These are phyloP conservation scores for Aspergillus novofumigatus DNA, from an alignment of 2,329 filamentous ascomycete species.

Conservation along the genomic window DNA sequence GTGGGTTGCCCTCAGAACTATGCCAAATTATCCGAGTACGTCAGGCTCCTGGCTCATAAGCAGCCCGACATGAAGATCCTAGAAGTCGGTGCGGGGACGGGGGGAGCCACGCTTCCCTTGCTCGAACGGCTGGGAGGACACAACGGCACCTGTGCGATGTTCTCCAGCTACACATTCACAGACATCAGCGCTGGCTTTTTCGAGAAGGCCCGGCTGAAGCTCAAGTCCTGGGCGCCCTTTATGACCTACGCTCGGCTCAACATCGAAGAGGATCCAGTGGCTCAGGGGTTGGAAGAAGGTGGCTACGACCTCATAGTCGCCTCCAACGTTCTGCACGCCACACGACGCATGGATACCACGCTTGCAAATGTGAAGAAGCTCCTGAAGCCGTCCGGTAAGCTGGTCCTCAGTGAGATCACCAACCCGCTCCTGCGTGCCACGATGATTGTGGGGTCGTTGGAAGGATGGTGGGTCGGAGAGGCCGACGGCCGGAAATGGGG, in stretches of 20 bases:
- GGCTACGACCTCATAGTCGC: not conserved
- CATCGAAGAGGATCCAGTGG: not conserved
- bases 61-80: constrained; percentile 10
- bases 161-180: not conserved
- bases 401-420: constrained; percentile 51
- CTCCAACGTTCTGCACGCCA: not conserved
- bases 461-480: constrained; percentile 1
- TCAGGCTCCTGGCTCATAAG: constrained; percentile 1
- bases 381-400: constrained; percentile 47
- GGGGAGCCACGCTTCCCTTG: constrained; percentile 4
- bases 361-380: constrained; percentile 26
- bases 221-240: not conserved
- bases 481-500: not conserved
- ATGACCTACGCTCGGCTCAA: not conserved
- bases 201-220: not conserved
- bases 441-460: not conserved
- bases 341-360: not conserved
- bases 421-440: not conserved
- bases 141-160: not conserved
- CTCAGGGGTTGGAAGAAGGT: not conserved
- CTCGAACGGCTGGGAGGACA: constrained; percentile 3
- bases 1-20: not conserved
- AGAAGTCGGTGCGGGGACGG: constrained; percentile 15
- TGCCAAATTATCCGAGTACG: not conserved
- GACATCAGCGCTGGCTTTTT: not conserved